Evolutionary conservation across 2,329 filamentous ascomycete species (phyloP), one percentile per base, ranked within the genome.

Genomic region (Pezicula rhizophila): DNA sequence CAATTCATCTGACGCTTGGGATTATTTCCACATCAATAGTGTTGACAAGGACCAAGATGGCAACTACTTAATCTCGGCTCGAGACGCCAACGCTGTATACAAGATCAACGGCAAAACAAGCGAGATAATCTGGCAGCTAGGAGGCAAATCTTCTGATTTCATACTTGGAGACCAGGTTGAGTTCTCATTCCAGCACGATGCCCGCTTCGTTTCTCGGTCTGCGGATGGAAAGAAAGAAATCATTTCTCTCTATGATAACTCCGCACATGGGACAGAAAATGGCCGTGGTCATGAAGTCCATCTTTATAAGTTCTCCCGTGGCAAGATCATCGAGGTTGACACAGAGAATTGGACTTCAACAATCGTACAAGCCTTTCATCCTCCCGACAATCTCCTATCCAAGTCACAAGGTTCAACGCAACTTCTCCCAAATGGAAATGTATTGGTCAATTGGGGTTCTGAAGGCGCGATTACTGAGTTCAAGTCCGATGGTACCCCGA

Each of bases 181-280:
- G 25, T 77, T 77, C 53, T 69, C 68, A 10, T 75, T 72, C 59
- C 74, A 77, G 57, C 74, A 77, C 52, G 68, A 77, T 52, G 73
- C 73, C 0, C 68, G 73, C 8, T 76, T 48, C 38, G 33, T 58
- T 12, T 46, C 65, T 10, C 68, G 47, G 15, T 56, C 53, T 7
- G 47, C 46, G 3, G 50, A 53, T 17, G 52, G 51, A 1, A 46
- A 42, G 11, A 52, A 40, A 17, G 46, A 52, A 38, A 48, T 51
- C 5, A 60, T 62, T 37, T 52, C 46, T 12, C 45, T 62, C 2
- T 61, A 55, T 11, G 60, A 62, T 17, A 62, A 61, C 35, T 52
- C 51, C 10, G 47, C 54, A 4, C 51, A 52, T 41, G 50, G 48
- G 2, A 53, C 44, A 4, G 46, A 53, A 15, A 48, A 43, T 14